Evolutionary conservation across 306 rosid genomes (phyloP), one percentile per base, ranked within the genome.

Genomic region (Vigna radiata): DNA sequence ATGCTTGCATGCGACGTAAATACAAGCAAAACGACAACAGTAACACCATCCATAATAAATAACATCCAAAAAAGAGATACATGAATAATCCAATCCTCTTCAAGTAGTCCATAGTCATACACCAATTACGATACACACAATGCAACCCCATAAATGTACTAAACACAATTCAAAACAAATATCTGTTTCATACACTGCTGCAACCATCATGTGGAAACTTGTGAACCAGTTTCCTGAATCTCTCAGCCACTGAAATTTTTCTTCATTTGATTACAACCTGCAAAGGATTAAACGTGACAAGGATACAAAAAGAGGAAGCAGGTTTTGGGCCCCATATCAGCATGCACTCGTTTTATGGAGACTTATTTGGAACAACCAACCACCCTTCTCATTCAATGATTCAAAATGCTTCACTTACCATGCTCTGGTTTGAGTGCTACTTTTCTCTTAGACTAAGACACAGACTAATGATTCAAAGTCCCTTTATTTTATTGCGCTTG

Each of bases 1-100:
- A 88, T 75, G 91, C 86, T 80, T 79, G 94, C 96, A 85, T 84
- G 96, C 90, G 81, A 89, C 82, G 83, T 81, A 59, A 81, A 83
- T 77, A 88, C 93, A 88, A 48, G 56, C 83, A 80, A 77, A 79
- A 73, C 17, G 89, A 87, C 95, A 82, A 80, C 82, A 52, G 33
- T 8, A 83, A 73, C 83, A 85, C 83, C 89, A 78, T 79, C 64
- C 62, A 62, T 43, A 50, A 27, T 41, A 72, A 81, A 81, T 76
- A 73, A 59, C 83, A 72, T 64, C 79, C 81, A 83, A 64, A 83
- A 79, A 23, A 68, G n/a, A 46, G 66, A 58, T 10, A 65, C 71
- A 44, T 12, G 67, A 53, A 44, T 44, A 62, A 53, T 63, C 64
- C n/a, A 21, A 56, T 39, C 64, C 59, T 64, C 25, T 55, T 67